Evolutionary conservation across 495 filamentous ascomycete genomes (phyloP), one percentile per base, ranked within the genome.

Genomic region (Xylaria cubensis): DNA sequence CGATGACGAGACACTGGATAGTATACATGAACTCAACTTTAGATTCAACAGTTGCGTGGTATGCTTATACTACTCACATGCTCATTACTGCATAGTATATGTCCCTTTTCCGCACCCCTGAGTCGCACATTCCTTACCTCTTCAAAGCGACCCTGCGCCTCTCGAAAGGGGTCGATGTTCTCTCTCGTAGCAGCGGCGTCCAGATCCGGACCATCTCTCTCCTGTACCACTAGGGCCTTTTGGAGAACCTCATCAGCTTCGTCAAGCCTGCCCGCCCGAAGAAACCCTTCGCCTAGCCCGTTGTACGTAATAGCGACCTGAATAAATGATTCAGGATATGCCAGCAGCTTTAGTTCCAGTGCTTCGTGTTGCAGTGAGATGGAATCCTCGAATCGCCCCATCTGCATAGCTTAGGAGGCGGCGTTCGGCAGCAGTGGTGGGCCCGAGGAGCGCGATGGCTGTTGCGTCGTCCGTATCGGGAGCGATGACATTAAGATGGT

Each of bases 81-180:
- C 32, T 59, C 32, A 59, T 59, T 36, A 36, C 55, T 59, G 55
- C 55, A 59, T 34, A 59, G 29, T 29, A 59, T 59, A 59, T 59
- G 55, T 29, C 26, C 24, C 29, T 34, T 7, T 29, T 59, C 29
- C 32, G 55, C 32, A 13, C 55, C 55, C 7, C 32, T 21, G 19
- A 39, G 56, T 26, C 56, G 32, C 56, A 61, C 56, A 4, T 61
- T 17, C 17, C 56, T 32, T 39, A 32, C 56, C 4, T 61, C 56
- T 36, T 3, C 15, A 59, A 59, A 59, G 15, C 56, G 56, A n/a
- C 56, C 56, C 13, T 59, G 29, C 29, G 56, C 29, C 56, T 59
- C 56, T 21, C 56, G 29, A 36, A 39, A 17, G 2, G 26, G 15
- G 56, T 32, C 29, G 15, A 61, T 21, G 34, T 61, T 61, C 34